Percentiles rank a stretch among this genome's conserved stretches.
Evolutionary conservation across 2,329 filamentous ascomycete species (phyloP).

Genomic region (Colletotrichum musae): DNA sequence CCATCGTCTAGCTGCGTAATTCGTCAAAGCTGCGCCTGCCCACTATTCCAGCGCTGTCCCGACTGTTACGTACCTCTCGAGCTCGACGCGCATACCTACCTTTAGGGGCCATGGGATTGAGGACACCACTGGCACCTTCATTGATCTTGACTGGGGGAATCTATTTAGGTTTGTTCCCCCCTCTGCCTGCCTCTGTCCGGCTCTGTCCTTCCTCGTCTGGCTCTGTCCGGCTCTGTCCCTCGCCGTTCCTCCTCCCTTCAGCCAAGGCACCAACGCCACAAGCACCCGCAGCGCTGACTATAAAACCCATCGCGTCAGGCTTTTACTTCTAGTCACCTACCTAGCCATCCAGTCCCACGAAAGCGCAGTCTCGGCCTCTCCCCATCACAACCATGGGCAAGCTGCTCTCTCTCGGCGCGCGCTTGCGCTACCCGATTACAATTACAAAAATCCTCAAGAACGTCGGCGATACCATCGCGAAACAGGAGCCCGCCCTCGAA

Average conservation of each 20-base stretch:
- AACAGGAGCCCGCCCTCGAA: conserved; percentile 84
- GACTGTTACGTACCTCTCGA: conserved; percentile 22
- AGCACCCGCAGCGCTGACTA: conserved; percentile 22
- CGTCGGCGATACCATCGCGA: conserved; percentile 81
- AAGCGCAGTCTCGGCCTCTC: background rate
- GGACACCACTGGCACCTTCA: conserved; percentile 31
- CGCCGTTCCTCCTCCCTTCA: too few relatives aligned
- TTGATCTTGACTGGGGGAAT: conserved; percentile 35
- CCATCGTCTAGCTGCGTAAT: too few relatives aligned
- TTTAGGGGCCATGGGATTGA: conserved; percentile 42
- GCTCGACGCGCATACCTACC: background rate
- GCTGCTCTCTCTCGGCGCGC: conserved; percentile 67
- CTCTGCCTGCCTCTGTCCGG: background rate
- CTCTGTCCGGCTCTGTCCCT: background rate
- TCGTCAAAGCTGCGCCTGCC: background rate
- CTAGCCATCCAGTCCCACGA: conserved; percentile 12
- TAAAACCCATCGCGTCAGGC: conserved; percentile 6
- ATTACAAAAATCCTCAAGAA: conserved; percentile 87
- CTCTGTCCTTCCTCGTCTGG: background rate
- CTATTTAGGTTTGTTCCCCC: conserved; percentile 37
- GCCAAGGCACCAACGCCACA: too few relatives aligned
- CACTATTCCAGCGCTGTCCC: conserved; percentile 24
- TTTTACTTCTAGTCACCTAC: background rate
- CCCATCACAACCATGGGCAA: conserved; percentile 56
- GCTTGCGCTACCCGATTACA: conserved; percentile 92